Conservation (phyloP, 1,284 basidiomycete species). For the Sanguinoderma infundibulare region DNA sequence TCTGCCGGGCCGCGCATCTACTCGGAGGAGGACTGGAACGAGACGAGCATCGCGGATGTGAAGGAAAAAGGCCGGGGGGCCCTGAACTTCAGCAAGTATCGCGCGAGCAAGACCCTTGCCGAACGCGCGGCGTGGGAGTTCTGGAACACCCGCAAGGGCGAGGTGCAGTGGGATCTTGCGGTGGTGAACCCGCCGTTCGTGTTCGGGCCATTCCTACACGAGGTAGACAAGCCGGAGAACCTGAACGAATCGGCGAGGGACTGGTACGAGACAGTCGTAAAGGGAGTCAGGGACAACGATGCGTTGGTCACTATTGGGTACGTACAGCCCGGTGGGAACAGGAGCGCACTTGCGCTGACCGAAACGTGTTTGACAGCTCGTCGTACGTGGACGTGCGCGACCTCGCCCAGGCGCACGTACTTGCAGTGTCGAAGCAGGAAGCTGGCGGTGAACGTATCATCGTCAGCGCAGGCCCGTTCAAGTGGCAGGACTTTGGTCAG, state of each 20-base stretch:
- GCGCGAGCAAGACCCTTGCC: slow-evolving; percentile 69
- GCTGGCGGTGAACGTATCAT: slow-evolving; percentile 64
- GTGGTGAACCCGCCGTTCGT: slow-evolving; percentile 62
- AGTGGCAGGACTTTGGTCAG: slow-evolving; percentile 33
- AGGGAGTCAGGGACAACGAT: slow-evolving; percentile 26
- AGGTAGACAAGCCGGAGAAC: slow-evolving; percentile 45
- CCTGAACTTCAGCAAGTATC: slow-evolving; percentile 48
- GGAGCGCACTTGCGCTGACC: neutral
- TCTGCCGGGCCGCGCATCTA: slow-evolving; percentile 25
- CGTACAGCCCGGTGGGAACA: neutral
- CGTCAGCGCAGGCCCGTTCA: slow-evolving; percentile 28
- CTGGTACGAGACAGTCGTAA: slow-evolving; percentile 36
- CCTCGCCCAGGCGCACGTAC: slow-evolving; percentile 59
- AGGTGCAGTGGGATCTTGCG: slow-evolving; percentile 55
- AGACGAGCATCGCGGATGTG: slow-evolving; percentile 51
- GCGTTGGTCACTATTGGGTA: slow-evolving; percentile 18
- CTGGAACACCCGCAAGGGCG: slow-evolving; percentile 52
- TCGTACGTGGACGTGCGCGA: slow-evolving; percentile 65
- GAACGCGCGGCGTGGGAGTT: slow-evolving; percentile 69
- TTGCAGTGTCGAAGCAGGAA: slow-evolving; percentile 50
- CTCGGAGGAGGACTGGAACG: slow-evolving; percentile 67
- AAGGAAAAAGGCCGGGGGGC: slow-evolving; percentile 55
- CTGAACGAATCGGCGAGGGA: slow-evolving; percentile 58
- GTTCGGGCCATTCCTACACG: slow-evolving; percentile 52
- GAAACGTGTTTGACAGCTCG: neutral